Evolutionary conservation across 768 basidiomycete genomes (phyloP), one percentile per base, ranked within the genome.

Genomic region (Rhodotorula paludigena): DNA sequence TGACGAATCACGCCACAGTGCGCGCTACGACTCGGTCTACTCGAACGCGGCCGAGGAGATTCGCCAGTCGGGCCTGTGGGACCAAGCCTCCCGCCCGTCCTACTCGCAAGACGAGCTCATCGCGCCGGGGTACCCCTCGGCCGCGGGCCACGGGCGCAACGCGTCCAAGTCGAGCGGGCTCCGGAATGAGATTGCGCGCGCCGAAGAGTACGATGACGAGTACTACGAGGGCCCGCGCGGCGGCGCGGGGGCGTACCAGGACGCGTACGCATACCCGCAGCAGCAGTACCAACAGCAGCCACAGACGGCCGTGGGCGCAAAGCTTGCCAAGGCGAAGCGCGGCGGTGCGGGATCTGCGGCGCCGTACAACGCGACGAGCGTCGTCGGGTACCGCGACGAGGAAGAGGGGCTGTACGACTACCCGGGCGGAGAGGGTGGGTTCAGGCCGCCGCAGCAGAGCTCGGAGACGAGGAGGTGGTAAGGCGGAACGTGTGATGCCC

Each of bases 11-110:
- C 23, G 14, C 33, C 30, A 20, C 63, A 72, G 71, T 58, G 62
- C 62, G 1, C 44, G 57, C 30, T 73, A 73, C 68, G 55, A 73
- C 58, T 59, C 61, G 20, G 72, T 73, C 49, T 66, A 66, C 59
- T 69, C 67, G 23, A 41, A 53, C 41, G 72, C 68, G 2, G 61
- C 58, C 4, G 60, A 73, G 33, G 72, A 73, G 48, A 66, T 73
- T 44, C 67, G 72, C 41, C 61, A 66, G 23, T 73, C 72, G 11
- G 72, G 68, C 23, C 41, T 66, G 6, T 73, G 63, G 63, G 71
- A 72, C 60, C 60, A 53, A 20, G 25, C 30, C 23, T 25, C 44
- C 5, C 61, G 61, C 4, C 30, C 42, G 42, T 54, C 66, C 20
- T 48, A 55, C 21, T 28, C 42, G 5, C 35, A 23, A 15, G 62